Base-by-base conservation (phyloP, 768 basidiomycete genomes). In the Naganishia vishniacii region DNA sequence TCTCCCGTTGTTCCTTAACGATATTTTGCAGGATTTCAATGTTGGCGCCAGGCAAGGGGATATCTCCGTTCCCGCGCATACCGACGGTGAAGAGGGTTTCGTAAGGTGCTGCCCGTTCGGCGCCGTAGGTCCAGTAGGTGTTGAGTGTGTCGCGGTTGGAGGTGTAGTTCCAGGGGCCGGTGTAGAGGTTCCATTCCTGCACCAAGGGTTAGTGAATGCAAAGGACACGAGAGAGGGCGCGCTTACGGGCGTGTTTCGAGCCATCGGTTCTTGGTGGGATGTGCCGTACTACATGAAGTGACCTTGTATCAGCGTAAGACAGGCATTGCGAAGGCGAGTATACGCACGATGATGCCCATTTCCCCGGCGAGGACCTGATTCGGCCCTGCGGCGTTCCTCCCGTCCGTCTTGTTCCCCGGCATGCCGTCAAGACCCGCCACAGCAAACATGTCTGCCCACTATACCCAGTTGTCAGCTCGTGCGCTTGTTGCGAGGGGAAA, bases 181-280 rank as follows among this genome's bases (percentile, higher is more conserved):
- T 48, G 25, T 48, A 31, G 31, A 47, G 48, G 20, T 48, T 48
- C 61, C 46, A 62, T 42, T 62, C 61, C 53, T 56, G 37, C 20
- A 15, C 13, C 3, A n/a, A 6, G 37, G 13, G 53, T 32, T 20
- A 11, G 12, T 3, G 28, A 25, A 23, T 25, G 20, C 23, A 29
- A 48, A 29, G 47, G 28, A 7, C 5, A 18, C 4, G 7, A 48
- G 47, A 23, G 47, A 48, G 12, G 28, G 8, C 7, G 20, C 4
- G 20, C 53, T 32, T 23, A 56, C 73, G 12, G 86, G 86, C 1
- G 83, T 84, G 34, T 85, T 84, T 23, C 86, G 83, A 80, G 84
- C 83, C 84, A 87, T 86, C 9, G 87, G 86, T 70, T 88, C 86
- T 73, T 88, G 83, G 71, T 87, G 85, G 13, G 70, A 85, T 1